A percentile compares a stretch with the other conserved stretches of the same genome.
Evolutionary conservation across 371 early-diverging fungal species (phyloP).

Genomic region (Apophysomyces sp.): DNA sequence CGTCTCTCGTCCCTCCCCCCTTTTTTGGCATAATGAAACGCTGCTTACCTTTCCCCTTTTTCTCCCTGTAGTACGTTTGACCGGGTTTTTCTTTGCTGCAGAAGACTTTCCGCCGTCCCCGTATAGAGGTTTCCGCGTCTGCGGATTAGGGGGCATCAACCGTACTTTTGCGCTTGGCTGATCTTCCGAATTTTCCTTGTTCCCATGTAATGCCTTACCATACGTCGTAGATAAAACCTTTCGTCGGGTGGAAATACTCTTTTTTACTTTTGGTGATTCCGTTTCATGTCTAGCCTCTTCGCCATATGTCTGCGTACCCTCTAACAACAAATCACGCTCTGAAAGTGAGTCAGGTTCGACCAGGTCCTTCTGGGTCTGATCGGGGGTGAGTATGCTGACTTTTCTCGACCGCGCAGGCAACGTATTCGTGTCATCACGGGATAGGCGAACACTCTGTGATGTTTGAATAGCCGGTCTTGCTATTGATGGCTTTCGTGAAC

Average conservation of each 20-base stretch:
- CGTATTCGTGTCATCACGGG: background rate
- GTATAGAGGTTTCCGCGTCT: background rate
- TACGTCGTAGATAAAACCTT: background rate
- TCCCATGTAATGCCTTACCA: background rate
- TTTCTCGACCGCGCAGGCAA: background rate
- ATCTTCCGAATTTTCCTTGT: background rate
- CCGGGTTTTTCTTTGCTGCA: background rate
- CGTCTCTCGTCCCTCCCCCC: background rate
- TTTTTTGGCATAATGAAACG: background rate
- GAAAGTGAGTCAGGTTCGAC: constrained; percentile 4
- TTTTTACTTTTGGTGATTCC: background rate
- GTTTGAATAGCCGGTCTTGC: constrained; percentile 10
- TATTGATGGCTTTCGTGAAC: background rate
- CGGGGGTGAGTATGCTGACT: background rate
- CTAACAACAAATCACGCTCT: constrained; percentile 4
- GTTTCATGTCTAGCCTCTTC: background rate
- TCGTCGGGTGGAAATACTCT: background rate
- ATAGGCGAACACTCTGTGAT: constrained; percentile 18
- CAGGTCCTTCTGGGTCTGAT: background rate
- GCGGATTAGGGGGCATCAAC: background rate
- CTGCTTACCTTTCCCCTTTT: constrained; percentile 47
- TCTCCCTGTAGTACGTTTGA: constrained; percentile 13
- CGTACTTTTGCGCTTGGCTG: background rate
- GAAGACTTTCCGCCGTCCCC: background rate
- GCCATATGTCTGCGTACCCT: background rate